Percentiles rank a stretch among this genome's conserved stretches.
These are phyloP conservation scores for Beauveria sp. DNA, from an alignment of 2,329 filamentous ascomycete species.

Conservation along the genomic window DNA sequence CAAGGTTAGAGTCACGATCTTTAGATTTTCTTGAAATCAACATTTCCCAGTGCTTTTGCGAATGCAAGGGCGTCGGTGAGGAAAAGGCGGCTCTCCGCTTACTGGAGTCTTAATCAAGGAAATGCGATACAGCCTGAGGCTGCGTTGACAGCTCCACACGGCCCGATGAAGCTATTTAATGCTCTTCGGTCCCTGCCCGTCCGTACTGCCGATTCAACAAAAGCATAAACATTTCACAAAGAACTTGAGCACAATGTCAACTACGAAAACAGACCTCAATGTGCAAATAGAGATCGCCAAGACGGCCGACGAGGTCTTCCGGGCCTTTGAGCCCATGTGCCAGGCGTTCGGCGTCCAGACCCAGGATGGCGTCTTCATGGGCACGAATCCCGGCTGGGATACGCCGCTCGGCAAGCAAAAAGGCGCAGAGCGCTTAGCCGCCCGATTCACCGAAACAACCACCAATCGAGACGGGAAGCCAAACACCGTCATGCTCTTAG, in stretches of 20 bases:
- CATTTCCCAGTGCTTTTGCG: too few relatives aligned
- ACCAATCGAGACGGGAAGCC: constrained; percentile 35
- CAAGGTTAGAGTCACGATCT: neutral
- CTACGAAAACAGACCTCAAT: neutral
- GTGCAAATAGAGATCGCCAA: constrained; percentile 21
- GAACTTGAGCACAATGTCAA: neutral
- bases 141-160: neutral
- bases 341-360: constrained; percentile 42
- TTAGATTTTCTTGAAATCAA: neutral
- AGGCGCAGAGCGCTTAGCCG: constrained; percentile 29
- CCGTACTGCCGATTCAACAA: too few relatives aligned
- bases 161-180: too few relatives aligned
- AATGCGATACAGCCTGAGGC: neutral
- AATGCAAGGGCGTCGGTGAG: neutral
- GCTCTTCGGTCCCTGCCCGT: too few relatives aligned
- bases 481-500: constrained; percentile 48
- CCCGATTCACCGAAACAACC: constrained; percentile 33
- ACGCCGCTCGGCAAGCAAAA: constrained; percentile 34
- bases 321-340: constrained; percentile 19
- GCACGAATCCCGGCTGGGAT: constrained; percentile 48
- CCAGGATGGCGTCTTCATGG: constrained; percentile 42
- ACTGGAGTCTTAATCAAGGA: neutral
- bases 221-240: too few relatives aligned
- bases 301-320: constrained; percentile 20
- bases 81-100: neutral